Conservation (phyloP, 1,284 basidiomycete species). For the Microbotryum saponariae region DNA sequence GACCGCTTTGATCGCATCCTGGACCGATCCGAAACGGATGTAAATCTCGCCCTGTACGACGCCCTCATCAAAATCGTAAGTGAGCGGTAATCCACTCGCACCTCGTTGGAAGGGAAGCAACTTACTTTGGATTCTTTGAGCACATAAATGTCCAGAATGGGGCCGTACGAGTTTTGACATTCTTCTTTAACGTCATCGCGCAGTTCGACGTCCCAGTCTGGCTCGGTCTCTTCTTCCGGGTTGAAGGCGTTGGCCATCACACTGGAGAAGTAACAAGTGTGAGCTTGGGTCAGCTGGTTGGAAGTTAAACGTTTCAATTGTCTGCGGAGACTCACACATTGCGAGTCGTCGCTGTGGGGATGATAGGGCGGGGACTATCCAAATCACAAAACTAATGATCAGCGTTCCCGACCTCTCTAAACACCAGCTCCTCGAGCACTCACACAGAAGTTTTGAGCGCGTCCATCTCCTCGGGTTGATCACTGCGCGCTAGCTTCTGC, state of each 20-base stretch:
- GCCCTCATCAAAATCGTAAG: background rate
- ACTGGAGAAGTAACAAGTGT: background rate
- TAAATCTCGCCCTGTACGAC: conserved; percentile 82
- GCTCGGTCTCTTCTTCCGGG: conserved; percentile 91
- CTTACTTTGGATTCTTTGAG: conserved; percentile 85
- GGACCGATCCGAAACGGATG: conserved; percentile 75
- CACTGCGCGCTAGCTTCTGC: conserved; percentile 95
- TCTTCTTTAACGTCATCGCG: conserved; percentile 93
- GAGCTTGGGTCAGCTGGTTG: background rate
- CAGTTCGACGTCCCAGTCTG: conserved; percentile 92
- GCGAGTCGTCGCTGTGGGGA: conserved; percentile 37
- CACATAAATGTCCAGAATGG: conserved; percentile 77
- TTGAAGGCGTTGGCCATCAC: conserved; percentile 94
- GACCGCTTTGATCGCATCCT: conserved; percentile 72
- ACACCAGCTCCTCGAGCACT: background rate
- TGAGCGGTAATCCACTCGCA: background rate
- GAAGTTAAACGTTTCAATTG: too few species aligned
- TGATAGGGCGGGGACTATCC: conserved; percentile 35
- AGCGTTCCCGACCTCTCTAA: background rate
- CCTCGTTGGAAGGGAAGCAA: background rate
- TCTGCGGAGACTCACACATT: conserved; percentile 23
- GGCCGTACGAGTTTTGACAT: conserved; percentile 79
- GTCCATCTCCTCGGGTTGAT: conserved; percentile 43
- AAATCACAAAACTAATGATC: background rate
- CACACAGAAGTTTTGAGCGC: conserved; percentile 44